Percentiles rank a stretch among this genome's conserved stretches.
Evolutionary conservation across 2,329 filamentous ascomycete genomes (phyloP).

Genomic region (Cladophialophora immunda): DNA sequence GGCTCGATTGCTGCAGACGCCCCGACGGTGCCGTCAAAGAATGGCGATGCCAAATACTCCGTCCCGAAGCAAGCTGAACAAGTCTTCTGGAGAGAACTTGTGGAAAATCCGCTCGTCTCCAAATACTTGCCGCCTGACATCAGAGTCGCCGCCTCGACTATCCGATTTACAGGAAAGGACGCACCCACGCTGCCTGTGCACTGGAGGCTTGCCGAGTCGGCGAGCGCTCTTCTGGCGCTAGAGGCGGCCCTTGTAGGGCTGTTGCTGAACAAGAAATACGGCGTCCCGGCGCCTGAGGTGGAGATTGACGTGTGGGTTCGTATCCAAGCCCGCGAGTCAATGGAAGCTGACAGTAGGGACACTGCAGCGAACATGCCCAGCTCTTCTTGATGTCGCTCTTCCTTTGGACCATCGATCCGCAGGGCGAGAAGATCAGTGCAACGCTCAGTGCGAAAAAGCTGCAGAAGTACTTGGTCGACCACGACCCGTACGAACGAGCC

Average conservation of each 20-base stretch:
- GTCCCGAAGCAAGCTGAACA: neutral
- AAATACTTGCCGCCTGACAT: neutral
- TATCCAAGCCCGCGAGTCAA: too few relatives aligned
- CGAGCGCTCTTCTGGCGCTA: constrained; percentile 58
- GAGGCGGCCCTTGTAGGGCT: constrained; percentile 58
- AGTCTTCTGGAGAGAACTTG: neutral
- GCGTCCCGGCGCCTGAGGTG: too few relatives aligned
- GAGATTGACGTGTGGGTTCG: too few relatives aligned
- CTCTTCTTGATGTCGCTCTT: constrained; percentile 54
- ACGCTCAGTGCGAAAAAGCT: too few relatives aligned
- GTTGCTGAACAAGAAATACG: constrained; percentile 58
- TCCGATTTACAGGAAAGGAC: constrained; percentile 45
- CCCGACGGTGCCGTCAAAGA: too few relatives aligned
- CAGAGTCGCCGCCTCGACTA: neutral
- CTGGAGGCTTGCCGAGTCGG: constrained; percentile 65
- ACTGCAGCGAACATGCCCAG: constrained; percentile 52
- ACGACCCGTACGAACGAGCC: too few relatives aligned
- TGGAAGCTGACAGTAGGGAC: too few relatives aligned
- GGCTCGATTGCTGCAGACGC: too few relatives aligned
- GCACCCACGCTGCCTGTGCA: constrained; percentile 62
- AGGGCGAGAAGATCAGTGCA: constrained; percentile 48
- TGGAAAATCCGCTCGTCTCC: neutral
- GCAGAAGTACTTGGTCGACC: too few relatives aligned
- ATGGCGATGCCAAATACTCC: constrained; percentile 1
- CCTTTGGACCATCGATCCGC: constrained; percentile 51